phyloP scores from a whole-genome alignment of 2,329 filamentous ascomycete species.

The Penicillium aurantiogriseum region DNA sequence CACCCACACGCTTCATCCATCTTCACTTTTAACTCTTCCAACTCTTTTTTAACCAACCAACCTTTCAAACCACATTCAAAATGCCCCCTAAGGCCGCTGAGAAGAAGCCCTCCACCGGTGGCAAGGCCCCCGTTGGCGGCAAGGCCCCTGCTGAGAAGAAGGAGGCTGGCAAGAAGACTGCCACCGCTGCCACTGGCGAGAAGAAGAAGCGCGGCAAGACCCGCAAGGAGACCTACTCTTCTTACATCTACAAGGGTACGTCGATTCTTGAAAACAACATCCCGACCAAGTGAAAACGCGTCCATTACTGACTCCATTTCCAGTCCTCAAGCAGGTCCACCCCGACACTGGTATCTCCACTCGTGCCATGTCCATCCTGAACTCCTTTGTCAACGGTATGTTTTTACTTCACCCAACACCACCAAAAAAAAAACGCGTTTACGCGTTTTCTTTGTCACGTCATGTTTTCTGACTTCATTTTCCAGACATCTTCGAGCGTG shows the following conservation, averaged over 20 bases:
- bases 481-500: conserved; percentile 98
- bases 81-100: conserved; percentile 98
- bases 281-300: not conserved
- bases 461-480: conserved; percentile 4
- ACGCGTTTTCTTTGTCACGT: not conserved
- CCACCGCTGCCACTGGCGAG: conserved; percentile 78
- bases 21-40: conserved; percentile 13
- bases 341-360: conserved; percentile 99
- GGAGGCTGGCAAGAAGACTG: conserved; percentile 99
- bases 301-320: conserved; percentile 20
- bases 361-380: conserved; percentile 98
- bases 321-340: conserved; percentile 99
- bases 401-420: conserved; percentile 13
- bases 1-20: conserved; percentile 38
- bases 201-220: conserved; percentile 99
- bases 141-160: conserved; percentile 94
- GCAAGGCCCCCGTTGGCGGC: conserved; percentile 78
- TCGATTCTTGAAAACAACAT: not conserved
- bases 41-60: conserved; percentile 27
- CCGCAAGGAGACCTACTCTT: conserved; percentile 99
- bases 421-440: not conserved
- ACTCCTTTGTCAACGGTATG: conserved; percentile 98
- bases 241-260: conserved; percentile 99
- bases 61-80: conserved; percentile 50
- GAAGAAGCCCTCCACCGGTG: conserved; percentile 92